phyloP scores from a whole-genome alignment of 495 filamentous ascomycete genomes.

The Penicillium diatomitis region DNA sequence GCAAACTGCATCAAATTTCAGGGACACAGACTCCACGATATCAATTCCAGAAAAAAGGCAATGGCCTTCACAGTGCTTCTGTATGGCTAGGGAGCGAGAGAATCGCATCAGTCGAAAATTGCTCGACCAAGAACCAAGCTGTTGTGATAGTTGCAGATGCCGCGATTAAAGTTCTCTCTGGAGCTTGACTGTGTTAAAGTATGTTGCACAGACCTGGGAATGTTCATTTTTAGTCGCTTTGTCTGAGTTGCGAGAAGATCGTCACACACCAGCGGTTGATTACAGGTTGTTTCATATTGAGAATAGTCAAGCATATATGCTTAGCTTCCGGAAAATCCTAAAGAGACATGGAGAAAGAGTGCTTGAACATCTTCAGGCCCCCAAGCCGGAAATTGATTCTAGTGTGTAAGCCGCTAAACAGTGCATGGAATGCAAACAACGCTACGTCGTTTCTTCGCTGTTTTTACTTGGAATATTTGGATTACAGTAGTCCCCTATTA shows the following conservation, averaged over 20 bases:
- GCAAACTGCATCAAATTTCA: neutral
- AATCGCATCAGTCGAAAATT: neutral
- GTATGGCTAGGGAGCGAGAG: neutral
- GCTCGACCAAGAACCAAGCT: neutral
- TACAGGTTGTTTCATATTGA: no score
- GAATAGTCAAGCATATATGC: no score
- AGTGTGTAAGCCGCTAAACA: no score
- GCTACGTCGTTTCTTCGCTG: no score
- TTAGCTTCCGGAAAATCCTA: no score
- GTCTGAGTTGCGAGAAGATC: neutral
- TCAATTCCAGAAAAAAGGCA: neutral
- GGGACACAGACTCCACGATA: neutral
- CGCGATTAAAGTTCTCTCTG: neutral
- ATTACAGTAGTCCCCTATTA: no score
- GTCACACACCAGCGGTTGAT: neutral
- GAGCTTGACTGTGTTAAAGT: neutral
- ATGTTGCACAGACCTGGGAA: neutral
- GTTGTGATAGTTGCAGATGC: slow-evolving; percentile 1
- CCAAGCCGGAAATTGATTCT: no score
- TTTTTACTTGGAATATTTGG: no score
- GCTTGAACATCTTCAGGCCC: no score
- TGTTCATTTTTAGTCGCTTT: neutral
- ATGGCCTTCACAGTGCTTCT: neutral
- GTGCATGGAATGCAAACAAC: no score
- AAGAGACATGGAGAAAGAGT: no score